Conservation (phyloP, 1,139 yeast genomes). For the Yamadazyma aaseri region DNA sequence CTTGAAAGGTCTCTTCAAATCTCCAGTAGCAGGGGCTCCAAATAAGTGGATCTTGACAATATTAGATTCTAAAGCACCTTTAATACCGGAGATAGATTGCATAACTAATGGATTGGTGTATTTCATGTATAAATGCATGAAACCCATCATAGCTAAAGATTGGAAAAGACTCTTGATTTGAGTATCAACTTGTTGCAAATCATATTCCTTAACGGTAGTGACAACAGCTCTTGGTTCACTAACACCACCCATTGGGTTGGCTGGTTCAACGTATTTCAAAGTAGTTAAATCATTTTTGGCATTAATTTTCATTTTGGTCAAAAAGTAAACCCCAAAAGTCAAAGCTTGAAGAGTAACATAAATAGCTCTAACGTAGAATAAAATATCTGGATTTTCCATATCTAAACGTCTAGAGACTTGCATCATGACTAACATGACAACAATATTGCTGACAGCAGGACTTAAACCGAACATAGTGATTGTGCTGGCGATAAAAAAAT, state of each 20-base stretch:
- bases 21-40: slow-evolving; percentile 83
- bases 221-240: slow-evolving; percentile 72
- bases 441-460: slow-evolving; percentile 85
- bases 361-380: slow-evolving; percentile 74
- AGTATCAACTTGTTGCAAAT: slow-evolving; percentile 76
- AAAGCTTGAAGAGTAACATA: slow-evolving; percentile 67
- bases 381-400: slow-evolving; percentile 77
- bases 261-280: slow-evolving; percentile 85
- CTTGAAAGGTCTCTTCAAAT: slow-evolving; percentile 96
- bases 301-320: slow-evolving; percentile 59
- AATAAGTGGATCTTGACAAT: slow-evolving; percentile 89
- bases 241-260: slow-evolving; percentile 76
- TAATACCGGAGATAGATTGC: slow-evolving; percentile 90
- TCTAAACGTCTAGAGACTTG: slow-evolving; percentile 89
- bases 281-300: slow-evolving; percentile 90
- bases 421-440: slow-evolving; percentile 95
- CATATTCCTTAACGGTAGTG: slow-evolving; percentile 94
- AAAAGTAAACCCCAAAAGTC: slow-evolving; percentile 65
- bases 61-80: slow-evolving; percentile 87
- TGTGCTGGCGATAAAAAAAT: not conserved
- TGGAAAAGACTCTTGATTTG: slow-evolving; percentile 83
- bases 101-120: slow-evolving; percentile 96
- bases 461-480: slow-evolving; percentile 47
- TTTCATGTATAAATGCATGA: slow-evolving; percentile 97
- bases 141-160: slow-evolving; percentile 95